A percentile compares a stretch with the other conserved stretches of the same genome.
phyloP scores from a whole-genome alignment of 179 eudicot genomes.

The Silene noctiflora region DNA sequence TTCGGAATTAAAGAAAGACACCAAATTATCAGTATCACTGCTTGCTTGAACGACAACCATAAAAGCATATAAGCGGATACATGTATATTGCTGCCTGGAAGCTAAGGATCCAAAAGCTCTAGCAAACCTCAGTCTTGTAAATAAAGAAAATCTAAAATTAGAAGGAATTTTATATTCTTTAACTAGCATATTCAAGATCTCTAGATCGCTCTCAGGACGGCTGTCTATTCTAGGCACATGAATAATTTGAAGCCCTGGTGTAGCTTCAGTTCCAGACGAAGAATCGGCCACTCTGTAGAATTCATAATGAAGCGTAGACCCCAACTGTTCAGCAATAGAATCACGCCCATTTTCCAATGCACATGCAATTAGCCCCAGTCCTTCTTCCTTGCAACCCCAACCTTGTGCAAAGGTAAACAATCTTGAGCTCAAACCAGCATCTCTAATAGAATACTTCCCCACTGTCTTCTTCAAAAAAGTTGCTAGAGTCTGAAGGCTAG shows the following conservation, averaged over 20 bases:
- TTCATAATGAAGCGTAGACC: constrained; percentile 89
- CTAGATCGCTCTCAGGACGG: constrained; percentile 63
- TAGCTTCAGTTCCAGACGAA: constrained; percentile 33
- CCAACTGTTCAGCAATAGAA: constrained; percentile 57
- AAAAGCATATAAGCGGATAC: constrained; percentile 91
- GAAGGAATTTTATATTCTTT: constrained; percentile 66
- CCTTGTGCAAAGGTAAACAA: constrained; percentile 93
- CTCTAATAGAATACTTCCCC: constrained; percentile 78
- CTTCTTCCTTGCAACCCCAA: constrained; percentile 99
- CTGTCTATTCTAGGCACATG: constrained; percentile 62
- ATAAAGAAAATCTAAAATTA: constrained; percentile 68
- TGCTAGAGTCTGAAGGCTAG: constrained; percentile 91
- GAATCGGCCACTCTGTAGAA: constrained; percentile 66
- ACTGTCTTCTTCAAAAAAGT: constrained; percentile 83
- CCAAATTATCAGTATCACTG: constrained; percentile 70
- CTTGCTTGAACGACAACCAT: constrained; percentile 90
- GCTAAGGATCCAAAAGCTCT: constrained; percentile 77
- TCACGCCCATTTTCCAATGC: constrained; percentile 71
- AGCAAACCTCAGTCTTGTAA: constrained; percentile 88
- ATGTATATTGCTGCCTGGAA: constrained; percentile 70
- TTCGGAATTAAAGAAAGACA: constrained; percentile 78
- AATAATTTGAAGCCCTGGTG: constrained; percentile 70
- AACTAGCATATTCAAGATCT: constrained; percentile 68
- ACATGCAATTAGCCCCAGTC: constrained; percentile 90
- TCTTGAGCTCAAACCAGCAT: constrained; percentile 74